These are phyloP conservation scores for Leccinum discolor DNA, from an alignment of 1,284 basidiomycete species.

Conservation along the genomic window DNA sequence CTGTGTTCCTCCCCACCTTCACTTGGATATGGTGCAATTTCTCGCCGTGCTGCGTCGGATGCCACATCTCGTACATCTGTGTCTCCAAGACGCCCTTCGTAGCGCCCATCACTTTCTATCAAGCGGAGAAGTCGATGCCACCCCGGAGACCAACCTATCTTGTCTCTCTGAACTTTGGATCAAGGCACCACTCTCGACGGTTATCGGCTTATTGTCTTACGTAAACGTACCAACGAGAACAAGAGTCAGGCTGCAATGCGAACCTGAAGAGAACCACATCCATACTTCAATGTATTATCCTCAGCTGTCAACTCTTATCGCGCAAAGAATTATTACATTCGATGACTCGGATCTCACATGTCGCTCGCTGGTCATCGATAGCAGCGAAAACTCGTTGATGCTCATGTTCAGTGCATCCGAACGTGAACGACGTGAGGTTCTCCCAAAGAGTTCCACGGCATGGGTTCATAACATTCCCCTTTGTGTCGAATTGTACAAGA, in stretches of 20 bases:
- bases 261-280: neutral
- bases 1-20: neutral
- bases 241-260: neutral
- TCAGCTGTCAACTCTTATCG: neutral
- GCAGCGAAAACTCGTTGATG: neutral
- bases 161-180: neutral
- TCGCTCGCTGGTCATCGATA: neutral
- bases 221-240: conserved; percentile 1
- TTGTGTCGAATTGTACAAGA: neutral
- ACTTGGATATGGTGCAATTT: conserved; percentile 14
- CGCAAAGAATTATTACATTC: neutral
- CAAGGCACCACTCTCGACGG: conserved; percentile 1
- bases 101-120: neutral
- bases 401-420: neutral
- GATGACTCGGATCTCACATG: neutral
- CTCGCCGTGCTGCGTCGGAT: conserved; percentile 23
- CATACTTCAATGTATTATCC: neutral
- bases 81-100: neutral
- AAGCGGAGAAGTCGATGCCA: neutral
- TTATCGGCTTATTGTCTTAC: conserved; percentile 5
- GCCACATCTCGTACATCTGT: conserved; percentile 23
- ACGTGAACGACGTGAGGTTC: neutral
- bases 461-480: neutral
- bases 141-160: neutral
- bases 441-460: neutral